Evolutionary conservation across 2,329 filamentous ascomycete species (phyloP), one percentile per base, ranked within the genome.

Genomic region (Sporothrix curviconia): DNA sequence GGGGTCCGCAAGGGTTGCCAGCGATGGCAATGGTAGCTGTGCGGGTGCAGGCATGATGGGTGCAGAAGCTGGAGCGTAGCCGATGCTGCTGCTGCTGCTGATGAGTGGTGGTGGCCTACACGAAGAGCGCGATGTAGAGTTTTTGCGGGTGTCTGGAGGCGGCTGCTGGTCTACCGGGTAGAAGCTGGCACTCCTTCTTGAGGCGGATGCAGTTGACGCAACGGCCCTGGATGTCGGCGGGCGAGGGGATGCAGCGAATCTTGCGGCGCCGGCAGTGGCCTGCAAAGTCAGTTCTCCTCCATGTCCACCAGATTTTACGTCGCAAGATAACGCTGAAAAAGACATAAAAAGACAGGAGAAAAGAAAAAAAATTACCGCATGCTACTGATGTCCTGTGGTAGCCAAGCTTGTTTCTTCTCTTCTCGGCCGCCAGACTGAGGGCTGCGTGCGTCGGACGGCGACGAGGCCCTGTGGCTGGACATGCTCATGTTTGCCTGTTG

Each of bases 311-410:
- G n/a, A n/a, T n/a, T n/a, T n/a, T n/a, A n/a, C n/a, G n/a, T n/a
- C n/a, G n/a, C n/a, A n/a, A n/a, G n/a, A n/a, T n/a, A n/a, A n/a
- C n/a, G n/a, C n/a, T n/a, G n/a, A n/a, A n/a, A n/a, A n/a, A n/a
- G n/a, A n/a, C n/a, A n/a, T n/a, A n/a, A n/a, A n/a, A n/a, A n/a
- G n/a, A n/a, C n/a, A n/a, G n/a, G n/a, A n/a, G n/a, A n/a, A n/a
- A n/a, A n/a, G n/a, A n/a, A n/a, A n/a, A 56, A 60, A 58, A 84
- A 92, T 83, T 81, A 97, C 92, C 88, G 76, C 92, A 97, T 65
- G 92, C 94, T 65, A 96, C 90, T 44, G 92, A 95, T 36, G 91
- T 96, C 67, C 92, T 84, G 75, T 96, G 92, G 70, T 97, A 97
- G 39, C 92, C 92, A 60, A 97, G 79, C 73, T 95, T 96, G 72